These are phyloP conservation scores for Boletus reticulatus DNA, from an alignment of 768 basidiomycete genomes.

Conservation along the genomic window DNA sequence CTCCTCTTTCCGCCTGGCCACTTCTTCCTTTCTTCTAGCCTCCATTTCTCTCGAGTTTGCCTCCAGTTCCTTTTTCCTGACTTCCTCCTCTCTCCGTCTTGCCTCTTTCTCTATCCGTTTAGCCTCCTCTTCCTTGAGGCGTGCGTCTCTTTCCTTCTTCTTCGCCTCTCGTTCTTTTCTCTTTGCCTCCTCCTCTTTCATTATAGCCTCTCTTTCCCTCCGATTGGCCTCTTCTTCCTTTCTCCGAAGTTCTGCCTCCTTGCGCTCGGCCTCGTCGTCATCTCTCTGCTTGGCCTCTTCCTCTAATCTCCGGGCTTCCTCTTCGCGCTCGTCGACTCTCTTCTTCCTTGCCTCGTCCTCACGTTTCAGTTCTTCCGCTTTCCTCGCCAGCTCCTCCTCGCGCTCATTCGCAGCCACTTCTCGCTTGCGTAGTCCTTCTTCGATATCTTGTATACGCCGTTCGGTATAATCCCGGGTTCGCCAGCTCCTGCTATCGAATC, in stretches of 20 bases:
- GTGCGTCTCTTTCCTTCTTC: conserved; percentile 25
- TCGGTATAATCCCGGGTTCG: conserved; percentile 32
- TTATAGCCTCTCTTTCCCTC: conserved; percentile 25
- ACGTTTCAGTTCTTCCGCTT: conserved; percentile 35
- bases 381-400: conserved; percentile 34
- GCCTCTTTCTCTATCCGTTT: conserved; percentile 31
- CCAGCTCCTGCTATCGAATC: conserved; percentile 30
- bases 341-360: conserved; percentile 30
- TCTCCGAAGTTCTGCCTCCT: conserved; percentile 27
- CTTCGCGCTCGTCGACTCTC: conserved; percentile 29
- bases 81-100: conserved; percentile 21
- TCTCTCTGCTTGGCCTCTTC: conserved; percentile 26
- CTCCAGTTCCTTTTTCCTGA: conserved; percentile 25
- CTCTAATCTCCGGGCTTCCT: conserved; percentile 22
- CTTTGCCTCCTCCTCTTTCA: conserved; percentile 29
- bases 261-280: conserved; percentile 26
- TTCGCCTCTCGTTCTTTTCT: conserved; percentile 31
- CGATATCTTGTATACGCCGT: conserved; percentile 32
- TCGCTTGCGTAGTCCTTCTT: conserved; percentile 29
- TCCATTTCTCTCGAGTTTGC: conserved; percentile 29
- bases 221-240: conserved; percentile 33
- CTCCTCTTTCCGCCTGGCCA: conserved; percentile 21
- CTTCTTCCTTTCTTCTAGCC: conserved; percentile 30
- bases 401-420: conserved; percentile 34
- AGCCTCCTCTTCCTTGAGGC: conserved; percentile 23